Base-by-base conservation (phyloP, 2,329 filamentous ascomycete genomes). In the Aspergillus carbonarius region DNA sequence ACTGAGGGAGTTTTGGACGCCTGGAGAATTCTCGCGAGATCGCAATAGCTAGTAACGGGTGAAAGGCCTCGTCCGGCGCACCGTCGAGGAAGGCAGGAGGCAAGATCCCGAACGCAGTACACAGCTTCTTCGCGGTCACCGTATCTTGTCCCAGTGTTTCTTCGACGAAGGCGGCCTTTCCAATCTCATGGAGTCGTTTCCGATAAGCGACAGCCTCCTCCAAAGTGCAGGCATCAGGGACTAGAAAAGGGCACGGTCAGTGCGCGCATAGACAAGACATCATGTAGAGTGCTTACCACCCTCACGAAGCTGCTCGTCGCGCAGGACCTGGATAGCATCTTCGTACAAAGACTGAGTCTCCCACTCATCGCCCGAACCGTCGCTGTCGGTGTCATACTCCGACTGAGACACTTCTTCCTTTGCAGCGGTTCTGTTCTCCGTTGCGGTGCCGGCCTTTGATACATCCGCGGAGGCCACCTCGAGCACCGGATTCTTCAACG, bases 101-200 rank as follows among this genome's bases (percentile, higher is more conserved):
- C 39, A 84, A 81, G 66, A 96, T 85, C 60, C 88, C 88, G 79
- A 97, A 97, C 13, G 92, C 93, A 8, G 91, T 92, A 71, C 93
- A 87, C 30, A 97, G 82, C 76, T 91, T 93, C 77, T 89, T 92
- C 55, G 90, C 90, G 18, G 88, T 88, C 72, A 95, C 87, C 53
- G 81, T 82, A 32, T 87, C 86, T 54, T 82, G 82, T 62, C 87
- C 85, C 52, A 96, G 81, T 32, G 89, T 92, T 66, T 87, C 83
- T 66, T 86, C 81, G 70, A 91, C 86, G 73, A 97, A 96, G 60
- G 88, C 83, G 60, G 86, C 83, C 20, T 90, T 89, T n/a, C 93
- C 93, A 61, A 92, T 81, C 54, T 86, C 82, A 70, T 89, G 89
- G 59, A 96, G 81, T 63, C 89, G 83, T 67, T 88, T 83, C 64